Conservation (phyloP, 2,329 filamentous ascomycete species). For the Plectosphaerella plurivora region DNA sequence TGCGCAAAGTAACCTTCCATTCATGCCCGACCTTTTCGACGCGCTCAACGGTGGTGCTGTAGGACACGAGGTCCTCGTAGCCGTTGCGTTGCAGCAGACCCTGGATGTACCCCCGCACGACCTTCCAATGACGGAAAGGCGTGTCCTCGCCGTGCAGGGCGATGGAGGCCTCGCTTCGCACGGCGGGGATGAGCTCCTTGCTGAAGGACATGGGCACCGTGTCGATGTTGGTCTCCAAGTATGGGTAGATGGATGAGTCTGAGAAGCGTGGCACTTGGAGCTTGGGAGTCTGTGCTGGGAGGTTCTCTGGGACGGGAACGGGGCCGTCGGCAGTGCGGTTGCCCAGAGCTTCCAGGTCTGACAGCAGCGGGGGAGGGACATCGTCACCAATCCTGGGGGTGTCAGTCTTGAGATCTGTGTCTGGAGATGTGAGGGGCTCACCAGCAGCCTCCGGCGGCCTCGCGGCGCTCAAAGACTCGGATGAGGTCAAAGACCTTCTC, state of each 20-base stretch:
- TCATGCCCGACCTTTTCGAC: constrained; percentile 43
- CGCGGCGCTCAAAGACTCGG: constrained; percentile 57
- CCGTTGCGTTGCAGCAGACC: constrained; percentile 45
- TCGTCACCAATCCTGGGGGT: constrained; percentile 36
- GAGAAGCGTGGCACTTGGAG: constrained; percentile 44
- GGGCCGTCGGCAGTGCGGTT: constrained; percentile 45
- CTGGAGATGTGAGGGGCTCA: constrained; percentile 22
- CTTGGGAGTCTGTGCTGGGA: constrained; percentile 42
- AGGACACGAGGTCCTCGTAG: constrained; percentile 47
- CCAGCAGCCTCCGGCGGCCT: constrained; percentile 58
- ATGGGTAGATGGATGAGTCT: constrained; percentile 57
- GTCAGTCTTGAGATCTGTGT: constrained; percentile 1
- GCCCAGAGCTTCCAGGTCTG: constrained; percentile 41
- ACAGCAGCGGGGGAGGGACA: constrained; percentile 30
- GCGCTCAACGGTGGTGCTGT: constrained; percentile 58
- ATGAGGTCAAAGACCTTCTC: constrained; percentile 56
- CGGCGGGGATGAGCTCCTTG: constrained; percentile 46
- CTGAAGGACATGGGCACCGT: constrained; percentile 56
- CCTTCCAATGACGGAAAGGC: constrained; percentile 57
- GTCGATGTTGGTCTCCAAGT: constrained; percentile 63
- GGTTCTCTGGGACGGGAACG: constrained; percentile 35
- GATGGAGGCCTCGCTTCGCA: constrained; percentile 22
- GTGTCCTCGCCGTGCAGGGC: constrained; percentile 48
- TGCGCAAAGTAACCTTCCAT: constrained; percentile 50
- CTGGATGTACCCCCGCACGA: constrained; percentile 51